Evolutionary conservation across 352 stramenopile species (phyloP), one percentile per base, ranked within the genome.

Genomic region (Phytophthora vignae): DNA sequence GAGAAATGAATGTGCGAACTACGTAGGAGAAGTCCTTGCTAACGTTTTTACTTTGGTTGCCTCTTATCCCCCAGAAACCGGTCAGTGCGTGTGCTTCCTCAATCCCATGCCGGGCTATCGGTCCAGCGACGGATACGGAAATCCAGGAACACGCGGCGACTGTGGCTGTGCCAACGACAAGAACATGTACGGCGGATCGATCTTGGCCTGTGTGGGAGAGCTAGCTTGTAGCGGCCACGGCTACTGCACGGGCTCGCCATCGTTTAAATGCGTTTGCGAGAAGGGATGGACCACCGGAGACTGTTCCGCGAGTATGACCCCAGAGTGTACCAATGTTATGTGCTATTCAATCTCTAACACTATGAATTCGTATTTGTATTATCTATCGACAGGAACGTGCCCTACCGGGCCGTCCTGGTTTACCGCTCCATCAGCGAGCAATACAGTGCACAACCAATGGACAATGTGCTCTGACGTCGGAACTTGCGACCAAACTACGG

Each of bases 141-240:
- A 91, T 44, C 76, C 75, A 10, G 95, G 95, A 3, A 81, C 77
- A 36, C 83, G 91, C n/a, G 96, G 92, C 12, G 96, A 99, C 76
- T 99, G 96, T 56, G 96, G 96, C 7, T 92, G 91, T 60, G 88
- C 87, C 14, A 90, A 94, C 59, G 85, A 90, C 55, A 84, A 90
- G 27, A 97, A 92, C 48, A 76, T 90, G 40, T 94, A 93, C 57
- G 84, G 84, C 9, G 85, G 87, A 1, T 15, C 71, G 1, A 92
- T 93, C 60, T 82, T 72, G 38, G 55, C 82, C 1, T 95, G 88
- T 52, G 67, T 85, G 0, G 88, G 88, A 0, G 86, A 93, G 59
- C 64, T 94, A 6, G 69, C 83, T n/a, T 95, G 88, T 64, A 95
- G 83, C 56, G 88, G 86, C 1, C 88, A 92, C 38, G 86, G 88